A percentile compares a stretch with the other conserved stretches of the same genome.
These are phyloP conservation scores for Pichia terricola DNA, from an alignment of 1,139 yeast species.

Conservation along the genomic window DNA sequence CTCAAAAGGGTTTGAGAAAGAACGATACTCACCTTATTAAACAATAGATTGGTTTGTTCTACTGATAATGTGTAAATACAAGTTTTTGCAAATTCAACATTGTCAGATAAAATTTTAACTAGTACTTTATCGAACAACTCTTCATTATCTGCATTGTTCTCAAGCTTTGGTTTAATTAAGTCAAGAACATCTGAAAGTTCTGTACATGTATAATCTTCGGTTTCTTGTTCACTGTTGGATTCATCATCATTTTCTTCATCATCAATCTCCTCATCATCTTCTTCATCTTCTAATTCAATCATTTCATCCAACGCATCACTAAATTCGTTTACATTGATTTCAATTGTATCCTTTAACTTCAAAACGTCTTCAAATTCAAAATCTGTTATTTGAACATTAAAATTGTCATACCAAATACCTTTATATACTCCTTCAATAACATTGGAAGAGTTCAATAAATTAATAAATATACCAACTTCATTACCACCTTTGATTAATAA, in stretches of 20 bases:
- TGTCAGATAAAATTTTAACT: slow-evolving; percentile 29
- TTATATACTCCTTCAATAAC: slow-evolving; percentile 15
- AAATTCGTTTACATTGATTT: slow-evolving; percentile 8
- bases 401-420: slow-evolving; percentile 33
- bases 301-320: slow-evolving; percentile 11
- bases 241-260: slow-evolving; percentile 16
- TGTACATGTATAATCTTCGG: slow-evolving; percentile 2
- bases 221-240: background rate
- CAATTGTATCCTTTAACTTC: slow-evolving; percentile 7
- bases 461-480: slow-evolving; percentile 16
- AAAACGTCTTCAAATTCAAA: slow-evolving; percentile 16
- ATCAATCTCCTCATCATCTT: slow-evolving; percentile 7
- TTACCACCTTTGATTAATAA: slow-evolving; percentile 11
- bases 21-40: slow-evolving; percentile 28
- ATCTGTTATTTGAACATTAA: slow-evolving; percentile 21
- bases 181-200: background rate
- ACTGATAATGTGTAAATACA: slow-evolving; percentile 23
- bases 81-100: slow-evolving; percentile 28
- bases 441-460: slow-evolving; percentile 11
- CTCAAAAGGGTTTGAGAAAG: slow-evolving; percentile 25
- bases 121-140: slow-evolving; percentile 17
- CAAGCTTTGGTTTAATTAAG: slow-evolving; percentile 5
- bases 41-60: slow-evolving; percentile 25
- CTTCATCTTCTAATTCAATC: slow-evolving; percentile 16
- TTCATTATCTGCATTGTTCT: slow-evolving; percentile 18